A percentile compares a stretch with the other conserved stretches of the same genome.
phyloP scores from a whole-genome alignment of 345 rosid species.

The Euphorbia lathyris region DNA sequence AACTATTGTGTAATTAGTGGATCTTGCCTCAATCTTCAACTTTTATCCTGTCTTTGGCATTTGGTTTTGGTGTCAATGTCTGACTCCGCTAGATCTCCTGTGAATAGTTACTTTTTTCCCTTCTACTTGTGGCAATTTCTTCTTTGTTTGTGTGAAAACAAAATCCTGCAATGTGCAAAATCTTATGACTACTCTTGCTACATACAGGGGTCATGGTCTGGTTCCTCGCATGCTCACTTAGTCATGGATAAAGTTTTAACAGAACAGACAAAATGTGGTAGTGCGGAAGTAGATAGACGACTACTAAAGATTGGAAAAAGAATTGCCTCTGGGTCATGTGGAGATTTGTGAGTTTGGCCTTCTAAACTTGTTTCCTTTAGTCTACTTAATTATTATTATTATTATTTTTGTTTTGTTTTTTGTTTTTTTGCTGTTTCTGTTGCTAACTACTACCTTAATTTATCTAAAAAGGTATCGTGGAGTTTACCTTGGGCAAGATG shows the following conservation, averaged over 20 bases:
- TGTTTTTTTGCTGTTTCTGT: not conserved
- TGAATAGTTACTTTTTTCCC: conserved; percentile 1
- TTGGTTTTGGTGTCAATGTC: conserved; percentile 4
- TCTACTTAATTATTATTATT: conserved; percentile 6
- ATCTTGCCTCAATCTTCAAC: not conserved
- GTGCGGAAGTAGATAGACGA: conserved; percentile 57
- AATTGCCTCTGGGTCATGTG: conserved; percentile 69
- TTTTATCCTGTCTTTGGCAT: not conserved
- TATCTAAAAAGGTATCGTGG: conserved; percentile 48
- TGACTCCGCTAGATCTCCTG: conserved; percentile 3
- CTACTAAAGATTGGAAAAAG: conserved; percentile 55
- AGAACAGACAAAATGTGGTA: conserved; percentile 29
- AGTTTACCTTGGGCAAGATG: conserved; percentile 66
- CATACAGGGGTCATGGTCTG: conserved; percentile 58
- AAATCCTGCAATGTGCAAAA: conserved; percentile 7
- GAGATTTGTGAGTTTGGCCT: conserved; percentile 56
- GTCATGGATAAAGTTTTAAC: conserved; percentile 30
- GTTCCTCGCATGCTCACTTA: conserved; percentile 44
- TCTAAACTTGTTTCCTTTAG: conserved; percentile 11
- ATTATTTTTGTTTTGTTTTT: too few relatives aligned
- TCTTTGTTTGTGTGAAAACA: not conserved
- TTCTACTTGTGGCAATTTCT: not conserved
- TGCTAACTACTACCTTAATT: conserved; percentile 18
- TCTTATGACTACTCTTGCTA: conserved; percentile 7
- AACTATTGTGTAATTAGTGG: not conserved